Base-by-base conservation (phyloP, 768 basidiomycete genomes). In the Sistotremastrum niveocremeum region DNA sequence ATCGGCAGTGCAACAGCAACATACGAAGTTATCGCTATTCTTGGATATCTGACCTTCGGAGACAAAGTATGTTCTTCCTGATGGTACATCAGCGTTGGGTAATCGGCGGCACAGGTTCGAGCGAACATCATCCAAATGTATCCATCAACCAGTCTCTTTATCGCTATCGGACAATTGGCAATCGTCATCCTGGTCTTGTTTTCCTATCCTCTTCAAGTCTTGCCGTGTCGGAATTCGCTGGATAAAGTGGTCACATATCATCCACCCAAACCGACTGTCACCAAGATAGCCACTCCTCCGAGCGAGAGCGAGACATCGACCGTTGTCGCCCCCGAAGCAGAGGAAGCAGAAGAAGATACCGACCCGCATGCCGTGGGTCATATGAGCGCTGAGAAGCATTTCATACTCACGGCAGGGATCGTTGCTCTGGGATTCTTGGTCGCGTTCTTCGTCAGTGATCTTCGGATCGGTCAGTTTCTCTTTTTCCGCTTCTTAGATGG, bases 101-200 rank as follows among this genome's bases (percentile, higher is more conserved):
- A 28, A 5, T 40, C 39, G 9, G 20, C 20, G 20, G 20, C 42
- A 3, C 53, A 86, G 79, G 89, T 97, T 52, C 82, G 84, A 33
- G 77, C 83, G 36, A 95, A 97, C 64, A 84, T 97, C 55, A 86
- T 97, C 52, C 88, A 87, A 28, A 95, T 94, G 86, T 90, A 89
- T 57, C 85, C 85, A 3, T 75, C 81, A 5, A 90, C 87, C 0
- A 90, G 91, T 35, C 64, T 93, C 37, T 89, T 95, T 63, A 84
- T 99, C 52, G 90, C 94, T 33, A 56, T 93, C 48, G 94, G 94
- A 6, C 89, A 95, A 56, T 65, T 94, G 7, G 95, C 93, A 7
- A 95, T 99, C 59, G 84, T 89, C 36, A 65, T 86, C 40, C 73
- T 94, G 30, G 91, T 98, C 47, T 66, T 89, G 46, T 88, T 94